Evolutionary conservation across 2,329 filamentous ascomycete genomes (phyloP).

Genomic region (Xylaria sp.): DNA sequence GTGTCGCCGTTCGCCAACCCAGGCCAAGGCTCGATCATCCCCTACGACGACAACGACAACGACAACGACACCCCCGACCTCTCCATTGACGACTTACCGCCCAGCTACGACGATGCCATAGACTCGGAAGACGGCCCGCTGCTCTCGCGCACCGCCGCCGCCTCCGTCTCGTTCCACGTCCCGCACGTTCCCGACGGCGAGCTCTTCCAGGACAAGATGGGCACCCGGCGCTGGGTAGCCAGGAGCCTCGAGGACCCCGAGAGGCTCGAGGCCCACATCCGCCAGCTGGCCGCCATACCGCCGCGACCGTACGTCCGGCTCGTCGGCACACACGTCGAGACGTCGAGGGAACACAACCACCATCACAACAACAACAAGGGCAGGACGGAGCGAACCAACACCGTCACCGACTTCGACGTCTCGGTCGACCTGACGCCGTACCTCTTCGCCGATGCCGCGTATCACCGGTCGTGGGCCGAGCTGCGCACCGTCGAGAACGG

Average conservation of each 20-base stretch:
- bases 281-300: conserved; percentile 48
- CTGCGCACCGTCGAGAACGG: conserved; percentile 59
- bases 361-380: conserved; percentile 48
- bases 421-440: conserved; percentile 61
- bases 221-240: conserved; percentile 48
- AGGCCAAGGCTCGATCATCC: conserved; percentile 23
- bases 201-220: conserved; percentile 37
- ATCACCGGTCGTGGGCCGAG: conserved; percentile 44
- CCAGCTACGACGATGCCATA: conserved; percentile 33
- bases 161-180: not conserved
- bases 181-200: conserved; percentile 21
- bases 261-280: conserved; percentile 49
- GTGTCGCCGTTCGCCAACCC: conserved; percentile 35
- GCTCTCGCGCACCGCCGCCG: conserved; percentile 13
- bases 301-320: conserved; percentile 58
- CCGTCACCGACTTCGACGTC: conserved; percentile 62
- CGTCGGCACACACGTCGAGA: conserved; percentile 55
- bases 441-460: conserved; percentile 51
- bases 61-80: conserved; percentile 34
- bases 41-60: conserved; percentile 21
- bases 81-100: conserved; percentile 34
- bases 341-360: too few species aligned
- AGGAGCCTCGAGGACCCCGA: conserved; percentile 49
- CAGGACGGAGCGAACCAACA: conserved; percentile 49
- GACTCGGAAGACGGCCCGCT: conserved; percentile 25